A percentile compares a stretch with the other conserved stretches of the same genome.
These are phyloP conservation scores for Saccharomyces kudriavzevii DNA, from an alignment of 805 yeast species.

Conservation along the genomic window DNA sequence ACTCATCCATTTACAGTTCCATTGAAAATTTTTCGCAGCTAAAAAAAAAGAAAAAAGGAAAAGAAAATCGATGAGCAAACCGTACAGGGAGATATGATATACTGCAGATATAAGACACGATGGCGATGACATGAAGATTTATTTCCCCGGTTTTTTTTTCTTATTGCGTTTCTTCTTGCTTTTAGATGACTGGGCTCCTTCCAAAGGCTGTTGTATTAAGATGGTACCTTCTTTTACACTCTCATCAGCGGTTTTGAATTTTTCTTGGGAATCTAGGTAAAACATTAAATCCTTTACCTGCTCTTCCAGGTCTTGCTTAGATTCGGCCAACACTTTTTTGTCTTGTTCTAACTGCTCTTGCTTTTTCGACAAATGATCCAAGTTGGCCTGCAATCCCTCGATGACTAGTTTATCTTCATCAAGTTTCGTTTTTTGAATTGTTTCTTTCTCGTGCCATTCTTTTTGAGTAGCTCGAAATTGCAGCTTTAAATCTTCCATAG, in stretches of 20 bases:
- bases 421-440: conserved; percentile 15
- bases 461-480: conserved; percentile 12
- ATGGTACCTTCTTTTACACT: conserved; percentile 68
- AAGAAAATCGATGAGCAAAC: not conserved
- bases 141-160: conserved; percentile 5
- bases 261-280: conserved; percentile 62
- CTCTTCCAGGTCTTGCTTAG: conserved; percentile 46
- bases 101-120: not conserved
- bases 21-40: conserved; percentile 3
- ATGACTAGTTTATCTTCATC: conserved; percentile 30
- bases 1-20: not conserved
- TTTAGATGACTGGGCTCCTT: conserved; percentile 1
- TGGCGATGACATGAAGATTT: not conserved
- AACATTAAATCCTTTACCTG: conserved; percentile 76
- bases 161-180: conserved; percentile 17
- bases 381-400: conserved; percentile 41
- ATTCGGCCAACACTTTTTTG: conserved; percentile 30
- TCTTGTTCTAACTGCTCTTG: conserved; percentile 31
- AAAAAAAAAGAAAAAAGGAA: not conserved
- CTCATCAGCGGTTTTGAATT: conserved; percentile 60
- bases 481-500: conserved; percentile 12
- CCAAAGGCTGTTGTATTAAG: conserved; percentile 30
- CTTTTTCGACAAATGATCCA: conserved; percentile 35
- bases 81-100: not conserved
- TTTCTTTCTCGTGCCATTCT: conserved; percentile 9